Base-by-base conservation (phyloP, 2,329 filamentous ascomycete species). In the Cladosporium austrohemisphaericum region DNA sequence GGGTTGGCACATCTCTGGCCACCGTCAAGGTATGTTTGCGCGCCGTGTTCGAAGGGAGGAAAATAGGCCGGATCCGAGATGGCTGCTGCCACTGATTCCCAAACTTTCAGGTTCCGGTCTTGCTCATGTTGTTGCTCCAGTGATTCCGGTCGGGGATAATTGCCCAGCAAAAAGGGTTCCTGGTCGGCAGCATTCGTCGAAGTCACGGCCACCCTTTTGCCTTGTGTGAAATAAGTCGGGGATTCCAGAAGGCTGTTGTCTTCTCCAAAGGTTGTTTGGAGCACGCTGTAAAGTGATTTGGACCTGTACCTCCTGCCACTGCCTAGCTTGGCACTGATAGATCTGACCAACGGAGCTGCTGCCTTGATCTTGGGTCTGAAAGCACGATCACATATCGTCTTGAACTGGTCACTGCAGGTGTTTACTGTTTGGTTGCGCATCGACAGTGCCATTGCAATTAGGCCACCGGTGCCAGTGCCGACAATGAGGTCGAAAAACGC, bases 61-160 rank as follows among this genome's bases (percentile, higher is more conserved):
- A 79, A 79, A 52, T 71, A 75, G 1, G 65, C 67, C 3, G 76
- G 75, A 3, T 73, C 72, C 4, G 76, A 74, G 1, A 73, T 70
- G 1, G 76, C 76, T 5, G 76, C 76, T 13, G 76, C 68, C 3
- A 74, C 68, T 14, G 75, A 74, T 65, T 80, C 71, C 74, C 76
- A 78, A 3, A 73, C 69, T 54, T 72, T 74, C 20, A 76, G 48
- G 52, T 75, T 72, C 33, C 62, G 58, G 3, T 64, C 52, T 1
- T 63, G 60, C 23, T 65, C 61, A 36, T 73, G 69, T 5, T 66
- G 67, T 14, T 71, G 53, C 35, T 69, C 65, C 51, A 75, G 72
- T 38, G 57, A 59, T 19, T 50, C 38, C 9, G 60, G 55, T 28
- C 70, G 64, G 43, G 71, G 71, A 55, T 77, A 77, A 55, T 74